Base-by-base conservation (phyloP, 805 yeast species). In the Lipomyces kockii region DNA sequence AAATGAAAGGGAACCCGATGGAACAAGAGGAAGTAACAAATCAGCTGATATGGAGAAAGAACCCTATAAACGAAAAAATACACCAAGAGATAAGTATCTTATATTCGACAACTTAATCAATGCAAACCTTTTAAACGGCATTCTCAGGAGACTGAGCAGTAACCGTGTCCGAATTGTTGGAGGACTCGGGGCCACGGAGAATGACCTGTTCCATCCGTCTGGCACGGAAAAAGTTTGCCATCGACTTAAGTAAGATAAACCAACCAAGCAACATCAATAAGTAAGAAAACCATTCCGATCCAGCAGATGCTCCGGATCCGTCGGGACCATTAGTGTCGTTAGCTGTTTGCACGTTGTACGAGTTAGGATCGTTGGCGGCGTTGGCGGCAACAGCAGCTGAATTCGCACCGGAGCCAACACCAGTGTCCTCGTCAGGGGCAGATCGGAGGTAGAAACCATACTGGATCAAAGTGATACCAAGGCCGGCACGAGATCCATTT, bases 401-500 rank as follows among this genome's bases (percentile, higher is more conserved):
- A 65, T 79, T 79, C 1, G 90, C 89, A 49, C 85, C 64, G 14
- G 53, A 65, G 8, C 61, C 49, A 11, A 58, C 49, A 20, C 64
- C 62, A 27, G 22, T 61, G 22, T 55, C 56, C 11, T 65, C 67
- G 20, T 12, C 49, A 43, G 60, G 32, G 11, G 49, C 54, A 25
- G 62, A 51, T 39, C 65, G 78, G 80, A 86, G 82, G 39, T 83
- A 80, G 70, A 83, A 84, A 2, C 90, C 97, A 71, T 88, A 87
- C 63, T 88, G 86, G 62, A 94, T 81, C 70, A 95, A 84, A 0
- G 97, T 92, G 68, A 90, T 76, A 1, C 98, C 98, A 65, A 95
- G 80, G 0, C 99, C 99, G 22, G 94, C 90, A 69, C 97, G 83
- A 1, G 98, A 89, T 2, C 99, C 99, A 75, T 93, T 93, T 76